These are phyloP conservation scores for Chloranthus sessilifolius DNA, from an alignment of 164 flowering plant genomes.

Conservation along the genomic window DNA sequence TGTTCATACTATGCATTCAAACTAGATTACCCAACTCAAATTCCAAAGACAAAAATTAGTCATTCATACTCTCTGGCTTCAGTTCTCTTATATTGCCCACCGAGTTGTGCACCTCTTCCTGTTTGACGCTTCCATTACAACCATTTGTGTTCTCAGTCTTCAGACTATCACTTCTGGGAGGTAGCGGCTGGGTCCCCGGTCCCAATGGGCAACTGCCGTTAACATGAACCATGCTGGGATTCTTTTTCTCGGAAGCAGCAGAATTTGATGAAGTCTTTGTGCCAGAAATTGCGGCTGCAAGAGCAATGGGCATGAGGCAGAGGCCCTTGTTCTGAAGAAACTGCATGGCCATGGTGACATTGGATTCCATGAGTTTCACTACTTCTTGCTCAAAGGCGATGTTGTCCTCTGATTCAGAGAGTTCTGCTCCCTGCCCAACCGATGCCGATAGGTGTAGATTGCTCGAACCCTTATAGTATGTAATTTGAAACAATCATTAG, in stretches of 20 bases:
- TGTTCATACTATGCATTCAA: too few species aligned
- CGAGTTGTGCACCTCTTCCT: slow-evolving; percentile 15
- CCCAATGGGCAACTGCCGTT: slow-evolving; percentile 2
- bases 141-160: slow-evolving; percentile 10
- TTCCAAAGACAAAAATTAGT: too few species aligned
- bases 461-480: slow-evolving; percentile 17
- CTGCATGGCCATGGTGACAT: slow-evolving; percentile 31
- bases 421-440: slow-evolving; percentile 16
- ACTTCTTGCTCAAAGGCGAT: slow-evolving; percentile 34
- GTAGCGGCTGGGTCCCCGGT: slow-evolving; percentile 3
- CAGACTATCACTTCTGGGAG: slow-evolving; percentile 7
- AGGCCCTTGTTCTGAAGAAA: slow-evolving; percentile 35
- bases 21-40: too few species aligned
- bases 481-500: background rate
- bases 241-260: slow-evolving; percentile 11
- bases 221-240: slow-evolving; percentile 4
- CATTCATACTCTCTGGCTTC: slow-evolving; percentile 10
- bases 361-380: slow-evolving; percentile 34
- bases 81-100: slow-evolving; percentile 3
- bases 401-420: slow-evolving; percentile 18
- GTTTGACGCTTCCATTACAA: slow-evolving; percentile 17
- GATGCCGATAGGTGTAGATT: slow-evolving; percentile 22
- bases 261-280: slow-evolving; percentile 9
- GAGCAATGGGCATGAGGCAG: slow-evolving; percentile 40
- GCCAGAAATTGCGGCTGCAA: slow-evolving; percentile 29